Conservation (phyloP, 2,329 filamentous ascomycete species). For the Scedosporium apiospermum region DNA sequence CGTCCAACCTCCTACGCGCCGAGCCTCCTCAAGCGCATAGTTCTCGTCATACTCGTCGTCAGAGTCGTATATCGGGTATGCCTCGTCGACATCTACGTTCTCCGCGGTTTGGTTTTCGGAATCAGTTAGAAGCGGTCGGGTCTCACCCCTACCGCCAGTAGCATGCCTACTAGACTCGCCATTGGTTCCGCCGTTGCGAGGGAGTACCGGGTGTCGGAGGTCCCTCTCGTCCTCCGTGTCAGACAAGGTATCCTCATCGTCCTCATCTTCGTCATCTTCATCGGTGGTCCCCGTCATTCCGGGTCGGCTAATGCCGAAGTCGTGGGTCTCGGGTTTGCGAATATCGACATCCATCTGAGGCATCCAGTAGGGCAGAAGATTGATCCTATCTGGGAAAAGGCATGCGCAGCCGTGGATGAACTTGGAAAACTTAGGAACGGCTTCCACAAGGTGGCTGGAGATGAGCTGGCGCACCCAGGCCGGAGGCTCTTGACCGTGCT, state of each 20-base stretch:
- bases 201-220: constrained; percentile 8
- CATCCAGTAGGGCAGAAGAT: constrained; percentile 92
- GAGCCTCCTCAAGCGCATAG: constrained; percentile 69
- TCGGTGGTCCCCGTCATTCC: constrained; percentile 62
- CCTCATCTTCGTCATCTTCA: constrained; percentile 64
- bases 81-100: constrained; percentile 49
- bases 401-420: constrained; percentile 93
- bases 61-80: constrained; percentile 86
- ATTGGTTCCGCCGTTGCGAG: constrained; percentile 11
- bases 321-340: constrained; percentile 78
- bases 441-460: constrained; percentile 88
- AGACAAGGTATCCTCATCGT: constrained; percentile 34
- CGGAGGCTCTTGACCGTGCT: constrained; percentile 86
- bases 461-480: constrained; percentile 95
- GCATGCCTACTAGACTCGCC: constrained; percentile 29
- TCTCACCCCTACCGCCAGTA: constrained; percentile 12
- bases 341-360: constrained; percentile 98
- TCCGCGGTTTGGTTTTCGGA: constrained; percentile 75
- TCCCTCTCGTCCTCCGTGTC: background rate
- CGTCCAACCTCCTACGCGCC: constrained; percentile 63
- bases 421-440: constrained; percentile 98
- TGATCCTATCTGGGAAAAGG: constrained; percentile 77
- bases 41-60: constrained; percentile 65
- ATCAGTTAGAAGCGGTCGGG: constrained; percentile 40
- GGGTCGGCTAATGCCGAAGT: constrained; percentile 81